Evolutionary conservation across 2,329 filamentous ascomycete genomes (phyloP), one percentile per base, ranked within the genome.

Genomic region (Trichoderma sp.): DNA sequence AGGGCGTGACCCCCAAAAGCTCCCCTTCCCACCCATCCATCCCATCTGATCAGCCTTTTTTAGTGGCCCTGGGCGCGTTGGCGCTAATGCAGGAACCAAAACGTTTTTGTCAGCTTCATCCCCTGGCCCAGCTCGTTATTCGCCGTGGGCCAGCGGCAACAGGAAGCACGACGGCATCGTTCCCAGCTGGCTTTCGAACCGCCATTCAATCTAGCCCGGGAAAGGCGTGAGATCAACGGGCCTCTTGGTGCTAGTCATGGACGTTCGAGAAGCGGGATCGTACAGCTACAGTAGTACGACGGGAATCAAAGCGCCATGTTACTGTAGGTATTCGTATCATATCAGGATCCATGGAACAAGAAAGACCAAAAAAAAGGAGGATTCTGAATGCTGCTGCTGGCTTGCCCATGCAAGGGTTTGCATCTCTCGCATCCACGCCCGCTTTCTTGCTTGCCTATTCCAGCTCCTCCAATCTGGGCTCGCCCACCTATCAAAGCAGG

Each of bases 81-180:
- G 62, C 78, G 74, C 78, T 79, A 78, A 79, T 78, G 78, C 78
- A 79, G 78, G 78, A 79, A 79, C 78, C 65, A 67, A 67, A 73
- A 24, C 74, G 33, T 53, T 65, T 75, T 67, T 50, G 60, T 73
- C 72, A 45, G 63, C 50, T 66, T 60, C n/a, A 56, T n/a, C 41
- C 64, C 53, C 24, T 24, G 50, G 69, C 29, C 29, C 59, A 35
- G 29, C 59, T 33, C 18, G 59, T 21, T 33, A 18, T 33, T 63
- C 29, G 29, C 59, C 18, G n/a, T n/a, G 29, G 16, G 7, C 24
- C 59, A 63, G 60, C 60, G 60, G 60, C 60, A 63, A 31, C 21
- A 63, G 31, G 31, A 21, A 62, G 59, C 45, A 53, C 45, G 8
- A 45, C 5, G 45, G 45, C 45, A 53, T 53, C 45, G 45, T n/a